Evolutionary conservation across 2,329 filamentous ascomycete species (phyloP), one percentile per base, ranked within the genome.

Genomic region (Cladosporium sp.): DNA sequence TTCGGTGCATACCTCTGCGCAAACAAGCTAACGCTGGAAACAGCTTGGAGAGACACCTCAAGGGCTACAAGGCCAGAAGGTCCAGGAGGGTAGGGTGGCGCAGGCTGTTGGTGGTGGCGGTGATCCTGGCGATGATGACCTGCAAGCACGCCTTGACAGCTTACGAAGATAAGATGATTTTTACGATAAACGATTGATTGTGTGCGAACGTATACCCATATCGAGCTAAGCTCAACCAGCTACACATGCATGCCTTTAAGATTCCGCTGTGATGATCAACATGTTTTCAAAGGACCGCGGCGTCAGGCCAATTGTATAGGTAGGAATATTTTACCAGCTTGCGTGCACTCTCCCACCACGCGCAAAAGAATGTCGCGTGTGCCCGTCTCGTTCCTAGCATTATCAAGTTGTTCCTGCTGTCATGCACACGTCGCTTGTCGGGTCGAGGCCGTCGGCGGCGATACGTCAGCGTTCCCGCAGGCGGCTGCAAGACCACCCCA

Each of bases 1-100:
- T 10, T 11, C 37, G n/a, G 18, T 28, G 49, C 9, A 22, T 6
- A 31, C 16, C 4, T 6, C 22, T 13, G 7, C 9, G 5, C 14
- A 14, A 4, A 13, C 4, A 14, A 16, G 43, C 43, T 52, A 43
- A 45, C 43, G n/a, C 10, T 42, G 42, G 53, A 44, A 62, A 58
- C 67, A 97, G 90, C 82, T 98, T 63, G 92, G 91, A 54, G 91
- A 96, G 69, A 93, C 92, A 2, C 93, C 93, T 0, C 84, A 85
- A 38, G 90, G 88, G 3, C 74, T 97, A 55, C 89, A 93, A 66
- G 85, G 84, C 58, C 79, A 80, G 51, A 76, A 84, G 4, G 84
- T 86, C 4, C 74, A 86, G 5, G 89, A 96, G 66, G 80, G 83
- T 9, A 84, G 82, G 64, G 82, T 97, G 56, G 92, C 93, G 43